Evolutionary conservation across 1,284 basidiomycete genomes (phyloP).

Genomic region (Sanghuangporus weigelae): DNA sequence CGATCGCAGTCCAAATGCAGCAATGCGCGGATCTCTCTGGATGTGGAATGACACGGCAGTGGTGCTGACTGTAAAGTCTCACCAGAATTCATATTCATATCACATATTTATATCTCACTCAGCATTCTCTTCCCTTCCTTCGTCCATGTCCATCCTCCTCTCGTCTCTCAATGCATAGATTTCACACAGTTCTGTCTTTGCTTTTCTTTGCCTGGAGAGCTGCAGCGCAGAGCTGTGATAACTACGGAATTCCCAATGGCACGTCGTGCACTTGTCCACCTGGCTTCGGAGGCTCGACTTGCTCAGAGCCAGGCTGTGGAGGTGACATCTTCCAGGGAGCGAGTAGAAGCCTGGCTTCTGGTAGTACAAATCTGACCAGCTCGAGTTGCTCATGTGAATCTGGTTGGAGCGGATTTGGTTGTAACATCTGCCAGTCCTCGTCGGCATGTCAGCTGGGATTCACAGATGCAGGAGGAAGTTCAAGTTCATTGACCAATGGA

Average conservation of each 20-base stretch:
- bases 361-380: slow-evolving; percentile 48
- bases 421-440: slow-evolving; percentile 66
- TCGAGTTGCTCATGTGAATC: slow-evolving; percentile 58
- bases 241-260: slow-evolving; percentile 56
- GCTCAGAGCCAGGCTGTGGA: slow-evolving; percentile 67
- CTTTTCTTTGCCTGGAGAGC: background rate
- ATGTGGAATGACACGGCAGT: background rate
- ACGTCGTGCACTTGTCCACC: slow-evolving; percentile 67
- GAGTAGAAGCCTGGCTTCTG: slow-evolving; percentile 39
- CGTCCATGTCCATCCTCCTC: background rate
- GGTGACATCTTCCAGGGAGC: slow-evolving; percentile 74
- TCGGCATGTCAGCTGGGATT: slow-evolving; percentile 58
- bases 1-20: background rate
- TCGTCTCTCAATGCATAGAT: background rate
- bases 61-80: background rate
- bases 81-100: background rate
- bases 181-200: background rate
- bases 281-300: slow-evolving; percentile 71
- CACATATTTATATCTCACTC: background rate
- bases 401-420: slow-evolving; percentile 75
- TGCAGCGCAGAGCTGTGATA: slow-evolving; percentile 48
- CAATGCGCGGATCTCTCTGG: background rate
- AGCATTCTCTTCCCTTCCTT: background rate
- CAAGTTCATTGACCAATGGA: slow-evolving; percentile 13
- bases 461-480: slow-evolving; percentile 34